phyloP scores from a whole-genome alignment of 306 rosid genomes.

The Lithocarpus polystachyus region DNA sequence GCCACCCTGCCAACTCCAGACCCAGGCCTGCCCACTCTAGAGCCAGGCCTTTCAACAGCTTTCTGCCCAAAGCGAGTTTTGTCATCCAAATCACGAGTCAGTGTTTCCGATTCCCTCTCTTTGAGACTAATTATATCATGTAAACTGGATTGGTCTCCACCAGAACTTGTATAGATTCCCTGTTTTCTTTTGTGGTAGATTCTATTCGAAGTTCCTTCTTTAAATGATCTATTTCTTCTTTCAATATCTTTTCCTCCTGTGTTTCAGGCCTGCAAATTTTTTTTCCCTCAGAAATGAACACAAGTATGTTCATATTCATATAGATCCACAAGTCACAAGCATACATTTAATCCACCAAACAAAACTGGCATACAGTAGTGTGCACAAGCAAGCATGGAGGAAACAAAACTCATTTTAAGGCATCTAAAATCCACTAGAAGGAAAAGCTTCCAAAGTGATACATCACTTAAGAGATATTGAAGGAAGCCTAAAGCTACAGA shows the following conservation, averaged over 20 bases:
- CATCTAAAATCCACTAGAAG: background rate
- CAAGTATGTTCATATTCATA: background rate
- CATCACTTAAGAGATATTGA: background rate
- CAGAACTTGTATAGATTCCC: conserved; percentile 49
- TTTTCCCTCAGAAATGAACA: conserved; percentile 28
- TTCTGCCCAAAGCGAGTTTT: conserved; percentile 94
- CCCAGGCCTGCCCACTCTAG: conserved; percentile 67
- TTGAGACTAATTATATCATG: conserved; percentile 33
- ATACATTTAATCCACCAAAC: conserved; percentile 13
- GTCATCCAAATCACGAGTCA: conserved; percentile 73
- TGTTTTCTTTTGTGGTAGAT: conserved; percentile 30
- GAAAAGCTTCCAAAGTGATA: background rate
- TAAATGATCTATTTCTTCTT: conserved; percentile 72
- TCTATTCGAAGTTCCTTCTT: conserved; percentile 64
- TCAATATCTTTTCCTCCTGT: conserved; percentile 61
- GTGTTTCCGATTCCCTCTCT: conserved; percentile 69
- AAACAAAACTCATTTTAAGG: background rate
- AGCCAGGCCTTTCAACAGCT: conserved; percentile 83
- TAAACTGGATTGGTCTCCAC: conserved; percentile 37
- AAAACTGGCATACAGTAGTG: background rate
- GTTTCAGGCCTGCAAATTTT: conserved; percentile 70
- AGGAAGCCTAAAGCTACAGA: background rate
- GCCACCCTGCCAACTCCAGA: conserved; percentile 65
- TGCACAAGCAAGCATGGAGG: background rate
- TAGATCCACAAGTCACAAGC: background rate